Evolutionary conservation across 2,329 filamentous ascomycete genomes (phyloP), one percentile per base, ranked within the genome.

Genomic region (Calonectria pteridis): DNA sequence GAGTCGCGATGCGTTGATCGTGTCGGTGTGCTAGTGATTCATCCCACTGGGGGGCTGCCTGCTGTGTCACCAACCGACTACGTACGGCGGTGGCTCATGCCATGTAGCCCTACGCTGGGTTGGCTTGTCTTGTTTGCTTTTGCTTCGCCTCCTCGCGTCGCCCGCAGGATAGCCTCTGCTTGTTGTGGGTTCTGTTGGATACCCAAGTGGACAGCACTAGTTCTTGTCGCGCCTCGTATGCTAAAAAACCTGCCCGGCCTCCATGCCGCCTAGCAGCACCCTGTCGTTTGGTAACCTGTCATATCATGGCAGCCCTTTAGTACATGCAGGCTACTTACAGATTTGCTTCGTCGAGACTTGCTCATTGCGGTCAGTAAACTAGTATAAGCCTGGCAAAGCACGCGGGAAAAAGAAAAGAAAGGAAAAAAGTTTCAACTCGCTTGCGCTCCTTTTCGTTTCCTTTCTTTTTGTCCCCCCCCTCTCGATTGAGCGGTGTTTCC

Each of bases 191-290:
- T 64, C 40, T 33, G 20, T 28, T 49, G 59, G 59, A 64, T 64
- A 14, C 59, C 40, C 40, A 62, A 58, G 65, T 58, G 65, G 67
- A 29, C 33, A 59, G 23, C 67, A 55, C 67, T 69, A 69, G 33
- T 55, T 62, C 55, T 49, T 64, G 37, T 43, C 18, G 40, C 40
- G 37, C 28, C 59, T 69, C 58, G 49, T 51, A 55, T 67, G 46
- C 53, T 62, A 68, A 68, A 63, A 64, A 74, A 68, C 33, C 20
- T 59, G 37, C 43, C 73, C 62, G 62, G 67, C 69, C 69, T 72
- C 64, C 50, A 72, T 50, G 65, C 49, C 35, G n/a, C 29, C 29
- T 31, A 55, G 33, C 46, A 55, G 33, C 13, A 26, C 31, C 50
- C 33, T 53, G 50, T 58, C 18, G 9, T 33, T 43, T 28, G 49